phyloP scores from a whole-genome alignment of 1,284 basidiomycete species.

The Erythrobasidium hasegawianum region DNA sequence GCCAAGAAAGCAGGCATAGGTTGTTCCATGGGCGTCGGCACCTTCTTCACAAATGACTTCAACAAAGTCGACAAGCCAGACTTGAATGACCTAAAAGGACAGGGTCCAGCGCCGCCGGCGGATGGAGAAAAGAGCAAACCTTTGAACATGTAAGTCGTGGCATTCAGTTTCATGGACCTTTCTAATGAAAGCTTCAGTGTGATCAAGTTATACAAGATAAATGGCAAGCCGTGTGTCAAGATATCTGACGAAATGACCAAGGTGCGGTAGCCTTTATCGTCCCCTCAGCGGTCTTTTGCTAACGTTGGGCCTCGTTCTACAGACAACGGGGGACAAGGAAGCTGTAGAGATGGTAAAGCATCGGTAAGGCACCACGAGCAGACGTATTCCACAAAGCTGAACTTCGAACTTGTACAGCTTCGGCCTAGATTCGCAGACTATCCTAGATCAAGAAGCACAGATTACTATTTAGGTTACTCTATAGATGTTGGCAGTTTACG shows the following conservation, averaged over 20 bases:
- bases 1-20: slow-evolving; percentile 70
- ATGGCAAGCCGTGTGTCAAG: slow-evolving; percentile 75
- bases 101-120: slow-evolving; percentile 14
- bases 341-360: slow-evolving; percentile 47
- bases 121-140: slow-evolving; percentile 29
- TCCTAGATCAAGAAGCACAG: slow-evolving; percentile 20
- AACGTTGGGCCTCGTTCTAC: no score
- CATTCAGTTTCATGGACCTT: no score
- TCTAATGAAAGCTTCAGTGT: no score
- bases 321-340: slow-evolving; percentile 49
- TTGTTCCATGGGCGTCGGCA: slow-evolving; percentile 85
- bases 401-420: no score
- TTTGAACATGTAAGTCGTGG: slow-evolving; percentile 30
- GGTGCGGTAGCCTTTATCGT: no score
- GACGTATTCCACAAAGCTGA: no score
- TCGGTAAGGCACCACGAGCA: no score
- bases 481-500: no score
- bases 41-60: slow-evolving; percentile 72
- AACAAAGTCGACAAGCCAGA: background rate
- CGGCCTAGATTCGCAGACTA: slow-evolving; percentile 26
- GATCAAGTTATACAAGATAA: slow-evolving; percentile 75
- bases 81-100: slow-evolving; percentile 8
- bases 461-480: slow-evolving; percentile 1
- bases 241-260: slow-evolving; percentile 85
- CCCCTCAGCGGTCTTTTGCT: no score